Base-by-base conservation (phyloP, 73 alveolate species). In the Breviolum minutum region DNA sequence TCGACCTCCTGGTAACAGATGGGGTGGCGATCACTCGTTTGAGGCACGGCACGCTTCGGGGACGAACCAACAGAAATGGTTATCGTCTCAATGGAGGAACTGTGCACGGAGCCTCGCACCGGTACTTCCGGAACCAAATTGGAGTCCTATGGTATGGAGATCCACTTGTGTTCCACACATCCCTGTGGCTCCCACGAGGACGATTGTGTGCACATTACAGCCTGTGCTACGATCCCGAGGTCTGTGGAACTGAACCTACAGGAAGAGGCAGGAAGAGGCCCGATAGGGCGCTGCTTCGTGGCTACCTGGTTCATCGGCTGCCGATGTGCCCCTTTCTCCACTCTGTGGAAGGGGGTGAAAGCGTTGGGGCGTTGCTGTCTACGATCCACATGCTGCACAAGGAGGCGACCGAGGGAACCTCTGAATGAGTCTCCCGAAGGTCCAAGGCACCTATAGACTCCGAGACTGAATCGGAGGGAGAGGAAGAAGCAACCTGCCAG, bases 381-480 rank as follows among this genome's bases (percentile, higher is more conserved):
- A n/a, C n/a, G n/a, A n/a, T n/a, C n/a, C n/a, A n/a, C n/a, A n/a
- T n/a, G n/a, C n/a, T n/a, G n/a, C n/a, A n/a, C n/a, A n/a, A n/a
- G n/a, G n/a, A n/a, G n/a, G n/a, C n/a, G n/a, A n/a, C n/a, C n/a
- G n/a, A n/a, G n/a, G n/a, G n/a, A n/a, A n/a, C n/a, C n/a, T n/a
- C n/a, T n/a, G n/a, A n/a, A n/a, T n/a, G n/a, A n/a, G n/a, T n/a
- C n/a, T 24, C 62, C 20, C 3, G 63, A 14, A 76, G 77, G 4
- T 12, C 63, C 94, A 62, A 27, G 77, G 68, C 27, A 19, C 13
- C 62, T 11, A 10, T 7, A 22, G 29, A 54, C n/a, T 84, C 94
- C 6, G 94, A 84, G 63, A 84, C 94, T 0, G 94, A 84, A 63
- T 84, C 94, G 13, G 94, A 84, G 26, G 63, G 63, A 19, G 94